These are phyloP conservation scores for Mycena vulgaris DNA, from an alignment of 768 basidiomycete genomes.

Conservation along the genomic window DNA sequence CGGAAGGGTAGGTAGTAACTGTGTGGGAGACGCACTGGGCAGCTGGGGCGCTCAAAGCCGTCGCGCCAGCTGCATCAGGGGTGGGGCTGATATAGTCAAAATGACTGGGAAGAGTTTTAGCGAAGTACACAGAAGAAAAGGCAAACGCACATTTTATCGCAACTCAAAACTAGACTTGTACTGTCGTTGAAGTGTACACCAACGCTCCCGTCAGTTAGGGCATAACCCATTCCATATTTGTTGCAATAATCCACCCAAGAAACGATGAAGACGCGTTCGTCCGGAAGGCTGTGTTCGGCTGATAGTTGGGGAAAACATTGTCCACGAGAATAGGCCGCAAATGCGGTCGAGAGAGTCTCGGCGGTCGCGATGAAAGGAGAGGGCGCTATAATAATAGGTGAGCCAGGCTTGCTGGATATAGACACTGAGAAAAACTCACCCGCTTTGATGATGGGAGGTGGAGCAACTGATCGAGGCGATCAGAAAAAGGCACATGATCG, in stretches of 20 bases:
- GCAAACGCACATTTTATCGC: slow-evolving; percentile 86
- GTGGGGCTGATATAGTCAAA: slow-evolving; percentile 86
- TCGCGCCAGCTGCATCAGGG: slow-evolving; percentile 51
- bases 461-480: slow-evolving; percentile 1
- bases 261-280: slow-evolving; percentile 91
- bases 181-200: slow-evolving; percentile 98
- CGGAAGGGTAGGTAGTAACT: slow-evolving; percentile 80
- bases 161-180: slow-evolving; percentile 86
- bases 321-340: slow-evolving; percentile 76
- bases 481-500: slow-evolving; percentile 10
- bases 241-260: slow-evolving; percentile 99
- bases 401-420: background rate
- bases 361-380: slow-evolving; percentile 38
- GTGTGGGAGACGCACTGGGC: slow-evolving; percentile 73
- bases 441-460: slow-evolving; percentile 20
- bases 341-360: slow-evolving; percentile 63
- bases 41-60: slow-evolving; percentile 77
- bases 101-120: slow-evolving; percentile 66
- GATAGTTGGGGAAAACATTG: slow-evolving; percentile 57
- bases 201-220: slow-evolving; percentile 94
- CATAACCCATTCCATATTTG: slow-evolving; percentile 99
- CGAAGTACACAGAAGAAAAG: slow-evolving; percentile 6
- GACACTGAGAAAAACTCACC: slow-evolving; percentile 9
- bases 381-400: slow-evolving; percentile 5
- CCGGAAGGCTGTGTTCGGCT: slow-evolving; percentile 63